Base-by-base conservation (phyloP, 331 rosid species). In the Acacia concinna region DNA sequence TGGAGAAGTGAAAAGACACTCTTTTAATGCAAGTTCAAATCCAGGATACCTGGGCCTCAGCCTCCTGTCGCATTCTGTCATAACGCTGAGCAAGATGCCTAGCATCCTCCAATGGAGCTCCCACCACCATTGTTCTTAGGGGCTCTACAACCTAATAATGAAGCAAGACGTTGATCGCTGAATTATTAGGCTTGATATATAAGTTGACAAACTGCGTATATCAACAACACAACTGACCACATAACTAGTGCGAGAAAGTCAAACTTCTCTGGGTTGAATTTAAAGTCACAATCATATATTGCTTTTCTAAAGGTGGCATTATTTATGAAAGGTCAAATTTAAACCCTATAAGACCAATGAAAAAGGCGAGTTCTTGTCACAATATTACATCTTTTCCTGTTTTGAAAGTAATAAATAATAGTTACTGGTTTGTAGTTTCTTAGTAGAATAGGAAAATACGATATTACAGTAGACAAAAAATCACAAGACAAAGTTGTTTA, bases 21-120 rank as follows among this genome's bases (percentile, higher is more conserved):
- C 7, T 31, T 62, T 60, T 30, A 51, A 38, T 49, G 79, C 71
- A 64, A 46, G 44, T 82, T 68, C 82, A 75, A 77, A 74, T 64
- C 81, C 82, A 57, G 73, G 74, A 81, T 85, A 94, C 98, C 97
- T 94, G 98, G 76, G 97, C 93, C 89, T 94, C 98, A 79, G 97
- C 92, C 84, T 94, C 98, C 86, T 94, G 98, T 35, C 98, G 87
- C 91, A 94, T 86, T 89, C 97, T 83, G 70, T 94, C 98, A 63
- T 94, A 94, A 65, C 97, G 97, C 84, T 94, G 98, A 81, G 97
- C 97, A 59, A 94, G 98, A 92, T 94, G 95, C 75, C 98, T 92
- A 59, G 98, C 98, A 85, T 94, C 98, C 83, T 94, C 97, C 84
- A 94, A 86, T 51, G 98, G 97, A 86, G 97, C 90, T 51, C 98